These are phyloP conservation scores for Lasiosphaeriaceae sp. DNA, from an alignment of 495 filamentous ascomycete species.

Conservation along the genomic window DNA sequence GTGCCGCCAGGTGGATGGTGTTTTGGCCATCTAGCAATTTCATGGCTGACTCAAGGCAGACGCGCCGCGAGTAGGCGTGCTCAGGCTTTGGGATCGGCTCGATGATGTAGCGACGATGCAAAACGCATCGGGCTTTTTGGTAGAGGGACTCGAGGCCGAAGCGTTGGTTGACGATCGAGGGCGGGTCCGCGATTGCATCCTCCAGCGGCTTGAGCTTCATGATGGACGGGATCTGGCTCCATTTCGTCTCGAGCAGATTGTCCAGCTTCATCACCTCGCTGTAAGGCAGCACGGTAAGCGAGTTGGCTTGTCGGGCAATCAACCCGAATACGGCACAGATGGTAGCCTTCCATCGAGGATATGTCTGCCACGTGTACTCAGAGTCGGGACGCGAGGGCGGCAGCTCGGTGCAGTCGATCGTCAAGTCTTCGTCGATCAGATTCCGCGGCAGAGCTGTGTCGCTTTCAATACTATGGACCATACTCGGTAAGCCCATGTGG, in stretches of 20 bases:
- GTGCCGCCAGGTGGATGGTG: constrained; percentile 32
- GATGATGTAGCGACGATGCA: constrained; percentile 69
- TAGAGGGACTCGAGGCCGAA: constrained; percentile 69
- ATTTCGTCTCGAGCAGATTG: constrained; percentile 53
- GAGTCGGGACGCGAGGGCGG: constrained; percentile 39
- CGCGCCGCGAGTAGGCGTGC: constrained; percentile 62
- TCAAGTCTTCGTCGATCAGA: constrained; percentile 48
- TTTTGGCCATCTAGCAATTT: constrained; percentile 52
- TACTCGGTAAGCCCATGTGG: constrained; percentile 51
- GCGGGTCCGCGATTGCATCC: constrained; percentile 60
- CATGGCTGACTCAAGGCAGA: constrained; percentile 64
- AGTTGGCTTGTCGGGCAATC: constrained; percentile 38
- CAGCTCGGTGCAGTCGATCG: constrained; percentile 36
- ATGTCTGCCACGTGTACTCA: constrained; percentile 47
- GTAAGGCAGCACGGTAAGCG: constrained; percentile 46
- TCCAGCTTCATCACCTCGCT: constrained; percentile 66
- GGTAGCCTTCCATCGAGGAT: constrained; percentile 43
- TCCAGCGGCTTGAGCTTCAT: constrained; percentile 57
- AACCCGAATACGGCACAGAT: constrained; percentile 35
- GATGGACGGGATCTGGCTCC: constrained; percentile 52
- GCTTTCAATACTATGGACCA: constrained; percentile 44
- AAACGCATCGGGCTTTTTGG: constrained; percentile 66
- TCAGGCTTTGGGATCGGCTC: constrained; percentile 53
- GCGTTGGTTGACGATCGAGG: constrained; percentile 62
- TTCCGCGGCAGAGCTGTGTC: constrained; percentile 46